These are phyloP conservation scores for Metschnikowia cerradonensis DNA, from an alignment of 805 yeast species.

Conservation along the genomic window DNA sequence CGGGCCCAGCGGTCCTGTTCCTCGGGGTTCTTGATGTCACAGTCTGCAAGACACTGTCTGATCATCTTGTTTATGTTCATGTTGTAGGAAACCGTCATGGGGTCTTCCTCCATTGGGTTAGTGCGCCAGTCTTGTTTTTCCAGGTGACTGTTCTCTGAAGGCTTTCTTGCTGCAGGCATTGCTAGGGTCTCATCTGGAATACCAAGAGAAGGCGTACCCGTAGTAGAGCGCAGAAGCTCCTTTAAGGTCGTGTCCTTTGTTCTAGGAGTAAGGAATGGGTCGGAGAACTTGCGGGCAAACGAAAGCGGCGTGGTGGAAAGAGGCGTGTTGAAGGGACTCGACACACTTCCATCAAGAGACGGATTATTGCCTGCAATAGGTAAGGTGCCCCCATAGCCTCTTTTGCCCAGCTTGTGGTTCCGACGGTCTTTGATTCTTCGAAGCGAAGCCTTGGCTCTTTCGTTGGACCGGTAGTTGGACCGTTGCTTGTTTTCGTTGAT, in stretches of 20 bases:
- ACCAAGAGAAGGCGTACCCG: not conserved
- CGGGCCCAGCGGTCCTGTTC: constrained; percentile 55
- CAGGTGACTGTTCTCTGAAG: not conserved
- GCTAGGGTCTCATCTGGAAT: not conserved
- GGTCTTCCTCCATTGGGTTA: not conserved
- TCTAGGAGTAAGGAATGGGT: constrained; percentile 1
- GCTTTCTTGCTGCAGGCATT: not conserved
- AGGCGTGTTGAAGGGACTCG: constrained; percentile 22
- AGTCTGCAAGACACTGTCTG: constrained; percentile 59
- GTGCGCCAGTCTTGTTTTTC: not conserved
- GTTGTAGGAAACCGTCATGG: constrained; percentile 21
- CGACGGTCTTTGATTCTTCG: constrained; percentile 58
- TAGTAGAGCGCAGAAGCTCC: not conserved
- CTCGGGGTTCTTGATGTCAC: constrained; percentile 38
- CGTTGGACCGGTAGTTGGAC: constrained; percentile 40
- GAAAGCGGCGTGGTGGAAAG: not conserved
- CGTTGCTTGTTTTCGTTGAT: constrained; percentile 15
- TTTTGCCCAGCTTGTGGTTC: constrained; percentile 40
- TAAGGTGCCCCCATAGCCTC: constrained; percentile 13
- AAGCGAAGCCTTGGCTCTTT: constrained; percentile 63
- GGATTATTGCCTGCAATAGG: not conserved
- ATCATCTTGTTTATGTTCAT: constrained; percentile 50
- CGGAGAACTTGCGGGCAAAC: not conserved
- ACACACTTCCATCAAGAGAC: constrained; percentile 5
- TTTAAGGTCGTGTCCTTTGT: not conserved